Conservation (phyloP, 805 yeast species). For the Ogataea ramenticola region DNA sequence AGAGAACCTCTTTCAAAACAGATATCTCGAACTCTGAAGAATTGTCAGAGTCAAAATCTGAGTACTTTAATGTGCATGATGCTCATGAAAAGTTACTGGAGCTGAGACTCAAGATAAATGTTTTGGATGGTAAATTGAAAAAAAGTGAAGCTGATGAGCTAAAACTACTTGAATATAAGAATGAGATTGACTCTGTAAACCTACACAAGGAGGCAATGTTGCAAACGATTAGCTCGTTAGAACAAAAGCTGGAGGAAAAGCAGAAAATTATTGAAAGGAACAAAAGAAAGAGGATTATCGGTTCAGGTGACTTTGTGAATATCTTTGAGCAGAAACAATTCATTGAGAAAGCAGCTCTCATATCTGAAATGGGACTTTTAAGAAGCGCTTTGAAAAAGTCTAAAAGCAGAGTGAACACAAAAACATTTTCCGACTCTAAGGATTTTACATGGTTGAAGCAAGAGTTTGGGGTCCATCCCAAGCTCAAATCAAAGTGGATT, state of each 20-base stretch:
- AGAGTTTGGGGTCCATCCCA: not conserved
- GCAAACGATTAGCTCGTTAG: constrained; percentile 8
- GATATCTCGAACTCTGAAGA: too few relatives aligned
- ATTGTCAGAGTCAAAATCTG: too few relatives aligned
- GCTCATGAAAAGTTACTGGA: constrained; percentile 25
- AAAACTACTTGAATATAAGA: constrained; percentile 14
- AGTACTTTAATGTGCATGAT: too few relatives aligned
- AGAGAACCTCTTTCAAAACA: too few relatives aligned
- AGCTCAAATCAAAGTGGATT: not conserved
- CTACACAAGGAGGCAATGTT: constrained; percentile 14
- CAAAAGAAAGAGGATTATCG: constrained; percentile 15
- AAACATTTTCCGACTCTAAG: not conserved
- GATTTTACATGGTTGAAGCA: not conserved
- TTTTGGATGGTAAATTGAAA: constrained; percentile 36
- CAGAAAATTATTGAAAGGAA: constrained; percentile 22
- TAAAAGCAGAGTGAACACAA: not conserved
- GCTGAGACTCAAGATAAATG: constrained; percentile 34
- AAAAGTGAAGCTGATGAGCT: constrained; percentile 25
- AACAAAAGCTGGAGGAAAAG: constrained; percentile 16
- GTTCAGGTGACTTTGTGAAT: constrained; percentile 25
- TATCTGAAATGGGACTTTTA: not conserved
- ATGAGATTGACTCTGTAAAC: constrained; percentile 18
- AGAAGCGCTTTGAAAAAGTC: not conserved
- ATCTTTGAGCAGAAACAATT: constrained; percentile 27
- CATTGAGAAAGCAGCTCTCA: constrained; percentile 13